Percentiles rank a stretch among this genome's conserved stretches.
phyloP scores from a whole-genome alignment of 306 rosid species.

The Cucurbita ficifolia region DNA sequence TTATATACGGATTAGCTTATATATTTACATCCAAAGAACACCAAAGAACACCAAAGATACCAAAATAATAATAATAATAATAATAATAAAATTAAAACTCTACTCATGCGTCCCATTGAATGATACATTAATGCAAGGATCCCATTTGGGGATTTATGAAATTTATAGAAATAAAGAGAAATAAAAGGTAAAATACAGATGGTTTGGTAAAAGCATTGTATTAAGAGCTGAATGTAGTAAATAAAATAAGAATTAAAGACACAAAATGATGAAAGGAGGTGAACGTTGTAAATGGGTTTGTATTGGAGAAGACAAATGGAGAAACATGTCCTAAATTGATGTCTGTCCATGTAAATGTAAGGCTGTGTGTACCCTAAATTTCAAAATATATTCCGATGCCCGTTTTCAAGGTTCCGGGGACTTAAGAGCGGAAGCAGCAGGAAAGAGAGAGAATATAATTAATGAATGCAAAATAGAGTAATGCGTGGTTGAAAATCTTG shows the following conservation, averaged over 20 bases:
- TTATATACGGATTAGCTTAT: background rate
- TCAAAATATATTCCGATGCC: background rate
- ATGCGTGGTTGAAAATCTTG: slow-evolving; percentile 1
- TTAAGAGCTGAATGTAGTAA: background rate
- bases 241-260: background rate
- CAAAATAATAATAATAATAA: too few relatives aligned
- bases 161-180: background rate
- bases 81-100: too few relatives aligned
- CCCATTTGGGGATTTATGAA: too few relatives aligned
- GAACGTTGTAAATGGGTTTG: background rate
- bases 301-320: background rate
- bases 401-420: background rate
- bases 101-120: too few relatives aligned
- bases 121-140: too few relatives aligned
- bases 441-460: background rate
- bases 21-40: background rate
- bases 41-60: too few relatives aligned
- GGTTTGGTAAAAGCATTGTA: background rate
- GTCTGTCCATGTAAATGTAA: background rate
- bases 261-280: background rate
- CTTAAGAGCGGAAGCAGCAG: background rate
- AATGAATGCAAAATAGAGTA: background rate
- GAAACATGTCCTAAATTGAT: background rate
- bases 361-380: background rate
- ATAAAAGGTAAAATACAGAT: background rate